These are phyloP conservation scores for Coemansia sp. DNA, from an alignment of 192 early-diverging fungal genomes.

Conservation along the genomic window DNA sequence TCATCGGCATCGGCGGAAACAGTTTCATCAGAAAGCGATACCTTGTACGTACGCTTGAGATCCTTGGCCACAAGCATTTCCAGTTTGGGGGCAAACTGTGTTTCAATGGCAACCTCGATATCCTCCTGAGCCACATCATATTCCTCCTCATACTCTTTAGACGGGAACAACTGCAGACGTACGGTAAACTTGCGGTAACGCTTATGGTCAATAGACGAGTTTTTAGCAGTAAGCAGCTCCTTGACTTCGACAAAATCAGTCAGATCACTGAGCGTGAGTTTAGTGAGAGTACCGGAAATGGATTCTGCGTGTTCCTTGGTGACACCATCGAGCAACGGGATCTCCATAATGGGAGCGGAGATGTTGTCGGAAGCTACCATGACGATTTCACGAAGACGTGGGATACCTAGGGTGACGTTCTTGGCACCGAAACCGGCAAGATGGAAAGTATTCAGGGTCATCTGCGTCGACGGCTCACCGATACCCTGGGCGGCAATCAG, in stretches of 20 bases:
- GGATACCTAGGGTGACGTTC: constrained; percentile 99
- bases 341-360: constrained; percentile 91
- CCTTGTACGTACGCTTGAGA: constrained; percentile 63
- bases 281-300: constrained; percentile 72
- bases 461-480: constrained; percentile 99
- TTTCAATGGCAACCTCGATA: constrained; percentile 74
- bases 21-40: constrained; percentile 49
- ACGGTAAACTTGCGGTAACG: constrained; percentile 80
- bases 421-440: constrained; percentile 95
- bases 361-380: constrained; percentile 93
- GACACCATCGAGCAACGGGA: constrained; percentile 71
- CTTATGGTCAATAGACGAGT: constrained; percentile 16
- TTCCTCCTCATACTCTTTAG: constrained; percentile 73
- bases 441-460: constrained; percentile 99
- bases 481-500: constrained; percentile 95
- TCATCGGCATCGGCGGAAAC: constrained; percentile 17
- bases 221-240: constrained; percentile 68
- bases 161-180: constrained; percentile 81
- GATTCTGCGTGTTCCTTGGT: constrained; percentile 61
- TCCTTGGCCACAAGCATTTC: constrained; percentile 76
- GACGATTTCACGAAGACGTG: constrained; percentile 98
- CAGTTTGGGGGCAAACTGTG: constrained; percentile 69
- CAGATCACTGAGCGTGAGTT: constrained; percentile 78
- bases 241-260: constrained; percentile 82
- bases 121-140: constrained; percentile 68